Conservation (phyloP, 352 stramenopile species). For the Phytophthora melonis region DNA sequence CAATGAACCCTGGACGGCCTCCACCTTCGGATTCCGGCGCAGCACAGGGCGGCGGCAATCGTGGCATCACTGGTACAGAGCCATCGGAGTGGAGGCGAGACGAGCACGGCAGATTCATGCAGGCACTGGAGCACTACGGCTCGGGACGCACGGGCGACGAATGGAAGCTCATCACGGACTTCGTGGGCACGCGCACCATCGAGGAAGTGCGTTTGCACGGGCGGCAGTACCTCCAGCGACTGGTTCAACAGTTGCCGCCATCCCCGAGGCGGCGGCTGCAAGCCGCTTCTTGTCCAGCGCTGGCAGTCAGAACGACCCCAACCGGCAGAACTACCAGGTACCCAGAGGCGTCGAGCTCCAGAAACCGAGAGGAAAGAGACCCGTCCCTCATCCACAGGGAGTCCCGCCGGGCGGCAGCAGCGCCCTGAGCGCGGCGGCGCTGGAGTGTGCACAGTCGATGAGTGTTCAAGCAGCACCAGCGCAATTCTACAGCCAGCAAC, state of each 20-base stretch:
- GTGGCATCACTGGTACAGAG: neutral
- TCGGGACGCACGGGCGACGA: conserved; percentile 57
- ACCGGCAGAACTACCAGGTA: conserved; percentile 39
- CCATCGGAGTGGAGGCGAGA: conserved; percentile 58
- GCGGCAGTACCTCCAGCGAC: conserved; percentile 76
- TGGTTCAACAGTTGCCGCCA: conserved; percentile 61
- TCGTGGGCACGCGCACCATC: conserved; percentile 72
- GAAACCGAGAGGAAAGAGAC: conserved; percentile 16
- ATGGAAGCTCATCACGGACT: conserved; percentile 78
- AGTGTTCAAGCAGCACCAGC: conserved; percentile 13
- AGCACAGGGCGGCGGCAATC: neutral
- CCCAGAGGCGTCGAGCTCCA: conserved; percentile 10
- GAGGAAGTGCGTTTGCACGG: conserved; percentile 77
- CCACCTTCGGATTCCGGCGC: conserved; percentile 14
- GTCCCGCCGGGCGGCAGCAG: conserved; percentile 11
- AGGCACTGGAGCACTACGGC: conserved; percentile 79
- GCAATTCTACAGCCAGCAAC: conserved; percentile 24
- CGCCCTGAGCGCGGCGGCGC: conserved; percentile 34
- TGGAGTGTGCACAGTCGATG: conserved; percentile 43
- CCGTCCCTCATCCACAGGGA: neutral
- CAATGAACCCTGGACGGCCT: conserved; percentile 23
- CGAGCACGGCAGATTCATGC: conserved; percentile 85
- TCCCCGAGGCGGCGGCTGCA: conserved; percentile 16
- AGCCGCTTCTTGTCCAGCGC: conserved; percentile 29
- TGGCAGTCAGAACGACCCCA: conserved; percentile 43